These are phyloP conservation scores for Phaeomoniella chlamydospora DNA, from an alignment of 2,329 filamentous ascomycete genomes.

Conservation along the genomic window DNA sequence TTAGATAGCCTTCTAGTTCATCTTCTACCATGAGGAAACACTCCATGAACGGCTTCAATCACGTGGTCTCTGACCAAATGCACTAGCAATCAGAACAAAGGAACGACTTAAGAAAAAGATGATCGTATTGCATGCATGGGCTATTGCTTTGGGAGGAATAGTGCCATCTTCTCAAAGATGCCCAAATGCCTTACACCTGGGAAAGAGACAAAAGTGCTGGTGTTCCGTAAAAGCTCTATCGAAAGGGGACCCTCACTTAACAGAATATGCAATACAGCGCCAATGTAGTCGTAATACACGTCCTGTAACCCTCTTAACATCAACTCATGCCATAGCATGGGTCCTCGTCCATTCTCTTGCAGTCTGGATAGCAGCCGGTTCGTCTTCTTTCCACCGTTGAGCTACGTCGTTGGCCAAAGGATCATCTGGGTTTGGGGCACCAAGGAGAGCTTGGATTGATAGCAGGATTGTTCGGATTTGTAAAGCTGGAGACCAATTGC, in stretches of 20 bases:
- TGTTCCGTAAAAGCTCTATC: neutral
- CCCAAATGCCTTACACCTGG: too few relatives aligned
- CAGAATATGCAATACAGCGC: neutral
- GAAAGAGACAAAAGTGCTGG: too few relatives aligned
- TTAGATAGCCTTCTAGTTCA: too few relatives aligned
- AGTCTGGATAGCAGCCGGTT: slow-evolving; percentile 80
- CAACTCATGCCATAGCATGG: slow-evolving; percentile 47
- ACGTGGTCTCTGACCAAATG: too few relatives aligned
- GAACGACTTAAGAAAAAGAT: too few relatives aligned
- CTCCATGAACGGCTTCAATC: too few relatives aligned
- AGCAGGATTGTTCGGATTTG: slow-evolving; percentile 98
- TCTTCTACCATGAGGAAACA: too few relatives aligned
- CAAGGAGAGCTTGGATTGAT: slow-evolving; percentile 91
- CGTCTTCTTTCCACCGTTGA: slow-evolving; percentile 95
- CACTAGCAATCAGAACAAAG: too few relatives aligned
- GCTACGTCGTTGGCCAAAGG: slow-evolving; percentile 96
- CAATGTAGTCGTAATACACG: neutral
- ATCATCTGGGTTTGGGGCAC: slow-evolving; percentile 93
- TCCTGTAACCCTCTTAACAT: neutral
- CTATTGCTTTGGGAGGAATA: too few relatives aligned
- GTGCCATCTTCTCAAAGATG: too few relatives aligned
- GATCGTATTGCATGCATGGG: too few relatives aligned
- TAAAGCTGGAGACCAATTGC: slow-evolving; percentile 96
- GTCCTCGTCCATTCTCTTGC: slow-evolving; percentile 83
- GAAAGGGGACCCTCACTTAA: neutral